phyloP scores from a whole-genome alignment of 768 basidiomycete species.

The Lactifluus echinatus region DNA sequence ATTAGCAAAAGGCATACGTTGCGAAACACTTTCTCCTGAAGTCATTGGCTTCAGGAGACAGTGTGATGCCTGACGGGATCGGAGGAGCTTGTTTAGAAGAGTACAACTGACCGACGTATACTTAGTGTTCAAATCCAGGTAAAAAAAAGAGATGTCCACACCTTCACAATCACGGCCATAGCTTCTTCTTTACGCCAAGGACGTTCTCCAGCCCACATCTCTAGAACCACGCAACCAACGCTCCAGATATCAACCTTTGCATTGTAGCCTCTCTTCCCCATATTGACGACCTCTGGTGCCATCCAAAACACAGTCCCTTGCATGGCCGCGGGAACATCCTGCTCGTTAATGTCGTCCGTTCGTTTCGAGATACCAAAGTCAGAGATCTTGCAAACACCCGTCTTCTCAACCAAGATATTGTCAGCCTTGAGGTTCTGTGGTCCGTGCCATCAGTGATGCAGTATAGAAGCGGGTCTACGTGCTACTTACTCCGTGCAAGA shows the following conservation, averaged over 20 bases:
- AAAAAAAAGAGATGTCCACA: slow-evolving; percentile 28
- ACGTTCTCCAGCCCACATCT: slow-evolving; percentile 97
- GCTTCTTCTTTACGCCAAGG: slow-evolving; percentile 91
- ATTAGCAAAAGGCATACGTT: slow-evolving; percentile 45
- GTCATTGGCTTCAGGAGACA: slow-evolving; percentile 72
- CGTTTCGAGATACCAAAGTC: slow-evolving; percentile 99
- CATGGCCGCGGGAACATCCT: slow-evolving; percentile 87
- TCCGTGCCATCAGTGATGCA: slow-evolving; percentile 3
- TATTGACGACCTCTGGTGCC: slow-evolving; percentile 92
- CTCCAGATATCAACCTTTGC: slow-evolving; percentile 99
- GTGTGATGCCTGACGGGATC: slow-evolving; percentile 70
- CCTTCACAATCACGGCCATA: slow-evolving; percentile 92
- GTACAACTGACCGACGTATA: slow-evolving; percentile 50
- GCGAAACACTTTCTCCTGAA: slow-evolving; percentile 88
- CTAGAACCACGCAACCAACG: slow-evolving; percentile 94
- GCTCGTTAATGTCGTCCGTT: slow-evolving; percentile 75
- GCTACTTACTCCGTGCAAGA: slow-evolving; percentile 75
- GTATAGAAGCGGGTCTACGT: not conserved
- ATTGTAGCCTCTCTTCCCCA: slow-evolving; percentile 84
- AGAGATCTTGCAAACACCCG: slow-evolving; percentile 92
- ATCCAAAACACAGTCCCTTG: slow-evolving; percentile 99
- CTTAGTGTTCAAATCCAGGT: not conserved
- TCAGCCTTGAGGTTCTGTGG: slow-evolving; percentile 91
- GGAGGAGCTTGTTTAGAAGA: slow-evolving; percentile 81
- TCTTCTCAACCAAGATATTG: slow-evolving; percentile 91